These are phyloP conservation scores for Hypseocharis bilobata DNA, from an alignment of 441 rosid species.

Conservation along the genomic window DNA sequence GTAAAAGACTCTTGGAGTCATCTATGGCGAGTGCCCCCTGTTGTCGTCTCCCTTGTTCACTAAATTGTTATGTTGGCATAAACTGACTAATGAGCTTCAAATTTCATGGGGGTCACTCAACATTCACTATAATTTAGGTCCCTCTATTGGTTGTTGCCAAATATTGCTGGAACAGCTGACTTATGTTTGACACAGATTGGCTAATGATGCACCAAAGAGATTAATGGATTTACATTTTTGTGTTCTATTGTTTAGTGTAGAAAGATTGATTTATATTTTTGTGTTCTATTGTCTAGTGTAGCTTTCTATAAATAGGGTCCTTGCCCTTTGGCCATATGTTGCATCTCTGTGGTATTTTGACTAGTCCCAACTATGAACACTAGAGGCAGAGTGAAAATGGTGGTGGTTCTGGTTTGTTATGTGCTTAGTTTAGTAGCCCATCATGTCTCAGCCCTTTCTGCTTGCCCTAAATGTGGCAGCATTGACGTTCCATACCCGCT, in stretches of 20 bases:
- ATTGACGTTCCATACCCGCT: constrained; percentile 49
- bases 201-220: constrained; percentile 10
- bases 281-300: too few species aligned
- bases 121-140: background rate
- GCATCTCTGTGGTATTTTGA: constrained; percentile 4
- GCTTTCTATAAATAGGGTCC: constrained; percentile 14
- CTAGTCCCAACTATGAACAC: background rate
- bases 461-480: constrained; percentile 48
- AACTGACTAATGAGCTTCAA: constrained; percentile 31
- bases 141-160: background rate
- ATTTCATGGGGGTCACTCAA: constrained; percentile 25
- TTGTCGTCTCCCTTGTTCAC: too few species aligned
- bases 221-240: background rate
- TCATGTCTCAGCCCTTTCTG: constrained; percentile 23
- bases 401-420: constrained; percentile 15
- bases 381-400: constrained; percentile 13
- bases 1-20: background rate
- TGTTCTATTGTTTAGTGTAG: too few species aligned
- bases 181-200: constrained; percentile 5
- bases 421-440: constrained; percentile 22
- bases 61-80: constrained; percentile 14
- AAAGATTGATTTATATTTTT: too few species aligned
- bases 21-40: background rate
- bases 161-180: constrained; percentile 2
- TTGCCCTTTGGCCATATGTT: constrained; percentile 10